These are phyloP conservation scores for Colletotrichum sp. DNA, from an alignment of 2,329 filamentous ascomycete species.

Conservation along the genomic window DNA sequence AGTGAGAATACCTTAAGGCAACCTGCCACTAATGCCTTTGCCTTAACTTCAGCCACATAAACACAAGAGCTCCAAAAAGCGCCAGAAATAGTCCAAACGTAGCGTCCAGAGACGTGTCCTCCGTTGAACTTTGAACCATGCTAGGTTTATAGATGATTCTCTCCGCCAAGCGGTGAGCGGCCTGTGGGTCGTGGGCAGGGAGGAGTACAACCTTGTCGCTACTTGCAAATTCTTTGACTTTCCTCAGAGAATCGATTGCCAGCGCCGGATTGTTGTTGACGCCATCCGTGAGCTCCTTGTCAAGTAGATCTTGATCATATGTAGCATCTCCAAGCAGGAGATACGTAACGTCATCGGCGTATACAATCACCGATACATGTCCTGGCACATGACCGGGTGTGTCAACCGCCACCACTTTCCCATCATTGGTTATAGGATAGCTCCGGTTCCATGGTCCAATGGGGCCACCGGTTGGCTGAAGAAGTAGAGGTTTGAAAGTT, in stretches of 20 bases:
- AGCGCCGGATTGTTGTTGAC: neutral
- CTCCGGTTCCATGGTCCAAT: neutral
- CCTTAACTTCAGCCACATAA: neutral
- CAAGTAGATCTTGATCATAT: neutral
- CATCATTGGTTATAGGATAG: neutral
- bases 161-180: neutral
- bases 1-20: neutral
- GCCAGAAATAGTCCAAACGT: neutral
- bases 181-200: neutral
- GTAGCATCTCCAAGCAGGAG: neutral
- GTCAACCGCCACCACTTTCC: neutral
- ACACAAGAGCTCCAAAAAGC: neutral
- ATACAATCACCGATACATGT: neutral
- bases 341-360: neutral
- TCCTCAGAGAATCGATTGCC: neutral
- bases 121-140: neutral
- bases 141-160: neutral
- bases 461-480: neutral
- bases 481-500: neutral
- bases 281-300: neutral
- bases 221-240: neutral
- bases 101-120: fast-evolving
- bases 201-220: neutral
- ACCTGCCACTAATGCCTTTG: neutral
- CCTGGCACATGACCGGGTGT: neutral